Evolutionary conservation across 1,284 basidiomycete genomes (phyloP).

Genomic region (Lentinula novae-zelandiae): DNA sequence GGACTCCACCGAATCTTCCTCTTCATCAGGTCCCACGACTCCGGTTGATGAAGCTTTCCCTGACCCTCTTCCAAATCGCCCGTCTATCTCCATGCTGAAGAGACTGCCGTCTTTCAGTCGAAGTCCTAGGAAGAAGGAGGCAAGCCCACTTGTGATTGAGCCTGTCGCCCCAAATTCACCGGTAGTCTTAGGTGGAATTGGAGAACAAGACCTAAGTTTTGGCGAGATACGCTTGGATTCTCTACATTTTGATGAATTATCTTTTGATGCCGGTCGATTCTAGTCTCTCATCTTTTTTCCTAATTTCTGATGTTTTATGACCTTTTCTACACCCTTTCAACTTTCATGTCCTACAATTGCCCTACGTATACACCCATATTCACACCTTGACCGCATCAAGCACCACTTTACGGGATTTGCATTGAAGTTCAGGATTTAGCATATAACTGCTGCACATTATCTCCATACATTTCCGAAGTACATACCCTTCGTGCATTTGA

Average conservation of each 20-base stretch:
- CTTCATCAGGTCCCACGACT: constrained; percentile 13
- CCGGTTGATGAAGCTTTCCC: constrained; percentile 13
- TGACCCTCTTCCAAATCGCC: neutral
- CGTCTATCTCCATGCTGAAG: constrained; percentile 9
- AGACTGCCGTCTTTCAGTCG: constrained; percentile 11
- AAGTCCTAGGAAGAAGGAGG: neutral
- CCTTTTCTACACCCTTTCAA: neutral
- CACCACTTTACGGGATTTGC: neutral
- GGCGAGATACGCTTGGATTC: constrained; percentile 47
- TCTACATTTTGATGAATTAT: constrained; percentile 47
- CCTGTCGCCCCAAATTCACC: neutral
- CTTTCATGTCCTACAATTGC: too few relatives aligned
- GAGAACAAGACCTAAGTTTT: constrained; percentile 24
- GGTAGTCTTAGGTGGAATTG: neutral
- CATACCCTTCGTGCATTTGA: neutral
- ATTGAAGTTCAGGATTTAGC: neutral
- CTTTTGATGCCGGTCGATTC: constrained; percentile 43
- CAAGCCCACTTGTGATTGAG: neutral
- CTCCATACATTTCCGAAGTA: neutral
- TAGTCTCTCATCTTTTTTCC: neutral
- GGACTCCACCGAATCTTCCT: constrained; percentile 9
- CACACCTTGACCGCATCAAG: too few relatives aligned
- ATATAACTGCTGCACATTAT: neutral
- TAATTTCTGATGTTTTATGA: neutral
- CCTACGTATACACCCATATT: neutral